Conservation (phyloP, 2,329 filamentous ascomycete species). For the Colletotrichum spaethianum region DNA sequence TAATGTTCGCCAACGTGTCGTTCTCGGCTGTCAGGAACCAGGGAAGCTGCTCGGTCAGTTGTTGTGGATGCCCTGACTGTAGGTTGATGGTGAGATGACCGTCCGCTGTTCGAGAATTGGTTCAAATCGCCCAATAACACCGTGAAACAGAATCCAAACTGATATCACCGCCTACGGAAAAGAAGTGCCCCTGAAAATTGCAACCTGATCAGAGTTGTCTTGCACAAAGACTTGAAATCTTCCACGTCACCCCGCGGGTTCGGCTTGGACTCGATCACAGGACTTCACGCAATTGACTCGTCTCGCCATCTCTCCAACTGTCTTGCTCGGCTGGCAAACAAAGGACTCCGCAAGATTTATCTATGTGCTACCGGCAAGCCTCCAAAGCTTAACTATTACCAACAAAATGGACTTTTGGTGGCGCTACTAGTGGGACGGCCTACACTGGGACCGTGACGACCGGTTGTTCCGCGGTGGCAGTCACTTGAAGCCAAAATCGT, state of each 20-base stretch:
- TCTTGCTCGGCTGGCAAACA: constrained; percentile 17
- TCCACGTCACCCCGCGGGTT: background rate
- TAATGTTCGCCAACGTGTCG: background rate
- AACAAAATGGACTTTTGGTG: constrained; percentile 24
- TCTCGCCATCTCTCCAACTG: background rate
- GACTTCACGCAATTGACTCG: background rate
- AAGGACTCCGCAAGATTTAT: background rate
- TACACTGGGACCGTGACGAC: background rate
- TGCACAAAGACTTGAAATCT: background rate
- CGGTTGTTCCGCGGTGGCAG: background rate
- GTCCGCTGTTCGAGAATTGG: background rate
- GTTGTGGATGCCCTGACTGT: background rate
- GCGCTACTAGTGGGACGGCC: constrained; percentile 20
- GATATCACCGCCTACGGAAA: constrained; percentile 9
- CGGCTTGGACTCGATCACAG: background rate
- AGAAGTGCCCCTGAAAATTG: constrained; percentile 28
- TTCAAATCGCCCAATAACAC: background rate
- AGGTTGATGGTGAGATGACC: background rate
- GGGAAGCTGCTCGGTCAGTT: constrained; percentile 13
- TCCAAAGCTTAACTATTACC: constrained; percentile 1
- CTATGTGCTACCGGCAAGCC: background rate
- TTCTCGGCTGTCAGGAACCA: background rate
- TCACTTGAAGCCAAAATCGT: background rate
- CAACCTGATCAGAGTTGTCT: constrained; percentile 19
- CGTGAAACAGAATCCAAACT: background rate